Evolutionary conservation across 2,329 filamentous ascomycete species (phyloP).

Genomic region (Ceratocystis huliohia): DNA sequence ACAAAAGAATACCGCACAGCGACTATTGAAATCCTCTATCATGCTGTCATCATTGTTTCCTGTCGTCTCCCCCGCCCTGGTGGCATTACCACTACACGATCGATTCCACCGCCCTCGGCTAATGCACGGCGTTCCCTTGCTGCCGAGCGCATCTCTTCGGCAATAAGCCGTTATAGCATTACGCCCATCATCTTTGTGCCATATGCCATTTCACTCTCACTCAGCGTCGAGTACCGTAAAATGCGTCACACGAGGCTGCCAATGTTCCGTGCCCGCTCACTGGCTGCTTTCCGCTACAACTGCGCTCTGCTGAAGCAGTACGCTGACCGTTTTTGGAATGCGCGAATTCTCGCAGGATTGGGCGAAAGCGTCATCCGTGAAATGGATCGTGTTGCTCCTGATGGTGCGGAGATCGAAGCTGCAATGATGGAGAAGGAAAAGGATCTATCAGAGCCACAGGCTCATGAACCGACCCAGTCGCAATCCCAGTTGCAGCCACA

Average conservation of each 20-base stretch:
- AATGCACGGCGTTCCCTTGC: constrained; percentile 46
- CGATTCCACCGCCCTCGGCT: constrained; percentile 35
- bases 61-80: constrained; percentile 40
- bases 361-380: constrained; percentile 43
- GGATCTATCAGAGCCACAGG: neutral
- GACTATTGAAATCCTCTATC: constrained; percentile 51
- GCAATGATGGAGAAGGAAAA: constrained; percentile 21
- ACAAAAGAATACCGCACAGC: constrained; percentile 30
- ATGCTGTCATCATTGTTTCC: constrained; percentile 50
- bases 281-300: constrained; percentile 41
- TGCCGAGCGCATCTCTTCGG: constrained; percentile 44
- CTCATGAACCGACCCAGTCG: neutral
- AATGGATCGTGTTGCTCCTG: constrained; percentile 42
- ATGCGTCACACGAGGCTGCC: constrained; percentile 49
- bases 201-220: constrained; percentile 47
- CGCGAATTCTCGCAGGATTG: constrained; percentile 41
- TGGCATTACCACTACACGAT: constrained; percentile 31
- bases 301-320: constrained; percentile 41
- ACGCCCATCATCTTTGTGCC: constrained; percentile 47
- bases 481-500: neutral
- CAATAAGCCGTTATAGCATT: constrained; percentile 40
- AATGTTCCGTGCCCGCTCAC: constrained; percentile 45
- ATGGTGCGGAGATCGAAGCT: constrained; percentile 31
- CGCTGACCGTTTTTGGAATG: constrained; percentile 46
- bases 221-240: constrained; percentile 51